Evolutionary conservation across 768 basidiomycete genomes (phyloP).

Genomic region (Pulveroboletus frians): DNA sequence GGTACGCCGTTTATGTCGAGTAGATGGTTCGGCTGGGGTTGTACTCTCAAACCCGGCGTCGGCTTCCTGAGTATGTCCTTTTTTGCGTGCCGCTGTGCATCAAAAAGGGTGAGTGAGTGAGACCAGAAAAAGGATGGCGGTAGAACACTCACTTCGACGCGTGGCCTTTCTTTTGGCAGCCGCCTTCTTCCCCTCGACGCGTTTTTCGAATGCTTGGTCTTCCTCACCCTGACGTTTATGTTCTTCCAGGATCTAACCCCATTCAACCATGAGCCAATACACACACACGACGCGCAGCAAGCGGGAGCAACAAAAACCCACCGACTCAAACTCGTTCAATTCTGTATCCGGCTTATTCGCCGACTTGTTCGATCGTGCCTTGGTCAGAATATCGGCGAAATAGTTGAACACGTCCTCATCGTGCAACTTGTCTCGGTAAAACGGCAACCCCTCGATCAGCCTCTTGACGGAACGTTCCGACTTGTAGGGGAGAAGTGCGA

Average conservation of each 20-base stretch:
- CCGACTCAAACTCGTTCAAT: slow-evolving; percentile 90
- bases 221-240: slow-evolving; percentile 82
- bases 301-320: slow-evolving; percentile 24
- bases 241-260: slow-evolving; percentile 72
- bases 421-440: slow-evolving; percentile 95
- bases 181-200: slow-evolving; percentile 76
- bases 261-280: neutral
- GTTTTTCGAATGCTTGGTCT: slow-evolving; percentile 85
- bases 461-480: slow-evolving; percentile 96
- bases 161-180: slow-evolving; percentile 73
- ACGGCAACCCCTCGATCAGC: slow-evolving; percentile 85
- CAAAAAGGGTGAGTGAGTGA: neutral
- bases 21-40: neutral
- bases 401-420: slow-evolving; percentile 74
- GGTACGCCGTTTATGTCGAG: slow-evolving; percentile 8
- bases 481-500: slow-evolving; percentile 93
- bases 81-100: slow-evolving; percentile 29
- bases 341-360: slow-evolving; percentile 91
- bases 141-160: slow-evolving; percentile 34
- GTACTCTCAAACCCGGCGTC: slow-evolving; percentile 8
- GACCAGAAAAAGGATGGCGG: neutral
- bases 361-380: slow-evolving; percentile 88
- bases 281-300: neutral
- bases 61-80: slow-evolving; percentile 16
- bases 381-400: slow-evolving; percentile 88